Base-by-base conservation (phyloP, 768 basidiomycete species). In the Macrocybe gigantea region DNA sequence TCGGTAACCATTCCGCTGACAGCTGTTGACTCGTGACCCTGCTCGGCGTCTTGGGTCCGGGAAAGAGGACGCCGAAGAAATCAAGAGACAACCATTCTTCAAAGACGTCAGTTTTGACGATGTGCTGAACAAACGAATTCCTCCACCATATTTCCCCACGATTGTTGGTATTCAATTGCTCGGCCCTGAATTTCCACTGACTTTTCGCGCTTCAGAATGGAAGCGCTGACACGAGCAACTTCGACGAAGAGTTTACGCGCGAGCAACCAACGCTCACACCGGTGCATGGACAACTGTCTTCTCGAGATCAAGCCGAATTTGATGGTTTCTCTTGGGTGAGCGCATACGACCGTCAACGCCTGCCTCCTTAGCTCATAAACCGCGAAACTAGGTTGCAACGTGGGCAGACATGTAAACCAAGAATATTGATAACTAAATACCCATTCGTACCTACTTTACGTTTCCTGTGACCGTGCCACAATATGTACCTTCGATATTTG, bases 251-350 rank as follows among this genome's bases (percentile, higher is more conserved):
- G 64, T 98, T 99, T 65, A 99, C 96, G 34, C 78, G 79, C 47
- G 96, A 99, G 63, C 90, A 96, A 64, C 96, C 96, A 10, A 98
- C 94, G 1, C 70, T 99, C 56, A 99, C 96, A 2, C 96, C 96
- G 11, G 96, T 99, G 35, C 94, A 98, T 59, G 91, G 90, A 11
- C 93, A 95, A 53, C 66, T 99, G 51, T 91, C 91, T 13, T 60
- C 86, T 29, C 84, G 84, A 42, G 93, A 98, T 60, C 96, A 99
- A 68, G 78, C 83, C 46, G 95, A 97, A 66, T 99, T 99, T 72
- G 85, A 90, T 56, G 93, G 93, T 12, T 97, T 97, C 75, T 95
- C 93, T 52, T 97, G 94, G 92, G 90, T 89, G 57, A 54, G 66
- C 50, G 31, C 11, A 29, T 38, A 36, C 15, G 14, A 10, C 39